phyloP scores from a whole-genome alignment of 495 filamentous ascomycete species.

The Astrocystis sublimbata region DNA sequence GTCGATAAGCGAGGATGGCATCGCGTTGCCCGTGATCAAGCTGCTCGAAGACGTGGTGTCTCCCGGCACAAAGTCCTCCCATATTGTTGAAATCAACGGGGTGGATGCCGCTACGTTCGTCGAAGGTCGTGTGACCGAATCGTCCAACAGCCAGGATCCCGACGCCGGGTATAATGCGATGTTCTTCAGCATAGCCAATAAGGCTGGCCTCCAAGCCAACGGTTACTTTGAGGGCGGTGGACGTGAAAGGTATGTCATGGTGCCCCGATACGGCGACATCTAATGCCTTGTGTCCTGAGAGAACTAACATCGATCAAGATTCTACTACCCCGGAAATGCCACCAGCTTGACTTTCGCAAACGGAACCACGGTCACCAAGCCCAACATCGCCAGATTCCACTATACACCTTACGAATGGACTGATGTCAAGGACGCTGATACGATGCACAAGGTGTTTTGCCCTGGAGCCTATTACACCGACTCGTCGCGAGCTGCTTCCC shows the following conservation, averaged over 20 bases:
- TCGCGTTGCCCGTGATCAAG: constrained; percentile 29
- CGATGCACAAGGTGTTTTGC: constrained; percentile 36
- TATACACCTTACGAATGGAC: constrained; percentile 24
- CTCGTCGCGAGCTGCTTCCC: constrained; percentile 10
- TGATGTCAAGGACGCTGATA: constrained; percentile 30
- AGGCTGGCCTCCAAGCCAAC: neutral
- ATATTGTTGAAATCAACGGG: constrained; percentile 34
- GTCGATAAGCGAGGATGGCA: constrained; percentile 33
- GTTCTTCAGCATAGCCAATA: constrained; percentile 30
- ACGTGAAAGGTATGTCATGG: constrained; percentile 21
- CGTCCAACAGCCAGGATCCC: constrained; percentile 33
- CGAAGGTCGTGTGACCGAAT: constrained; percentile 14
- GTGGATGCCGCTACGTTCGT: constrained; percentile 27
- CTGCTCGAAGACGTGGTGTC: constrained; percentile 23
- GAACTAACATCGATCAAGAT: constrained; percentile 20
- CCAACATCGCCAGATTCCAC: constrained; percentile 31
- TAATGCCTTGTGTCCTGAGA: neutral
- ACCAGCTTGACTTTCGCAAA: constrained; percentile 41
- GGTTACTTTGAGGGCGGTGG: constrained; percentile 14
- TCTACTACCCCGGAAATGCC: constrained; percentile 32
- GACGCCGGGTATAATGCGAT: constrained; percentile 45
- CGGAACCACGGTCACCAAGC: constrained; percentile 23
- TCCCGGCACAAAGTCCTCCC: constrained; percentile 4
- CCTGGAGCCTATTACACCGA: constrained; percentile 11
- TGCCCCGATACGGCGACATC: neutral